Conservation (phyloP, 768 basidiomycete genomes). For the Tephrocybe sp. region DNA sequence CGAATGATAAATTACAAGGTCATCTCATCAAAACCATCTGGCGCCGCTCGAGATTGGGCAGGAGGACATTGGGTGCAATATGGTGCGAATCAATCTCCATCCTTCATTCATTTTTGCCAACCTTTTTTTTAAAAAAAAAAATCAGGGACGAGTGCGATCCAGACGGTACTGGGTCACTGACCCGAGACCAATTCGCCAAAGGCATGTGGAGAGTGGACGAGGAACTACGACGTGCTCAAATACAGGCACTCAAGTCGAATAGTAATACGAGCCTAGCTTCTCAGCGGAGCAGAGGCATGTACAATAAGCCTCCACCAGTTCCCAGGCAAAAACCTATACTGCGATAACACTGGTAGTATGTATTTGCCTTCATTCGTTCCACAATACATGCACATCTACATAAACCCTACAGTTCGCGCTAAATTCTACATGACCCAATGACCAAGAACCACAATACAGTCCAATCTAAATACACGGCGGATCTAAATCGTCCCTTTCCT, state of each 20-base stretch:
- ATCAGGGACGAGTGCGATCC: conserved; percentile 71
- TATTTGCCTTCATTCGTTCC: no score
- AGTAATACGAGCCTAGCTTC: conserved; percentile 22
- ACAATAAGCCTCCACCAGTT: conserved; percentile 14
- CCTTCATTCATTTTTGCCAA: not conserved
- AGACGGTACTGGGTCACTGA: conserved; percentile 50
- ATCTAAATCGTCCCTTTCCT: no score
- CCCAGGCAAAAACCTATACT: conserved; percentile 27
- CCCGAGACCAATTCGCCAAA: conserved; percentile 62
- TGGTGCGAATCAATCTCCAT: conserved; percentile 47
- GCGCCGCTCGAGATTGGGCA: conserved; percentile 56
- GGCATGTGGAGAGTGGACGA: conserved; percentile 90
- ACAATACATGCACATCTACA: no score
- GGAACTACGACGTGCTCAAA: conserved; percentile 64
- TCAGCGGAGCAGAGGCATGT: conserved; percentile 18
- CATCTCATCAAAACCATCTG: conserved; percentile 58
- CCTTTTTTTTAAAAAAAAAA: not conserved
- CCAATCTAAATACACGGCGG: no score
- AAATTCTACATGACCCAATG: no score
- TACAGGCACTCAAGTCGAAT: conserved; percentile 32
- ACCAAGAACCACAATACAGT: not conserved
- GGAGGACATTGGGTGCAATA: conserved; percentile 52
- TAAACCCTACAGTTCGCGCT: no score
- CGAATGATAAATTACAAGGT: conserved; percentile 54
- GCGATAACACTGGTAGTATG: no score